phyloP scores from a whole-genome alignment of 768 basidiomycete genomes.

The Hebeloma cylindrosporum region DNA sequence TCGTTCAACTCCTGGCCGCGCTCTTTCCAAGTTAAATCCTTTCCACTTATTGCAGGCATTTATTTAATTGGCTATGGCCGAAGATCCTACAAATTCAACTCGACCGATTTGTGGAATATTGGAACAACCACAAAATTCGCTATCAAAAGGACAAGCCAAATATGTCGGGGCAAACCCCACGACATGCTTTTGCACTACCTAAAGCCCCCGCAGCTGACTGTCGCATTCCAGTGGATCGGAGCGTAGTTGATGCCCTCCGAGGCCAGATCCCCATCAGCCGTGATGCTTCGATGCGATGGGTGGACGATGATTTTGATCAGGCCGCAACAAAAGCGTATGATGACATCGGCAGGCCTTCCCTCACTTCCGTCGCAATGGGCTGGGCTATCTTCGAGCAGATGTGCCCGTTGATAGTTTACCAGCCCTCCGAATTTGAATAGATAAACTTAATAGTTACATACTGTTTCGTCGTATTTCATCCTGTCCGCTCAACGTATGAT shows the following conservation, averaged over 20 bases:
- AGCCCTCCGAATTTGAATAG: conserved; percentile 2
- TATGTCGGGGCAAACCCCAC: conserved; percentile 25
- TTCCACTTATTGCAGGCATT: conserved; percentile 6
- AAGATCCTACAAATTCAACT: conserved; percentile 25
- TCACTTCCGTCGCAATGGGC: conserved; percentile 6
- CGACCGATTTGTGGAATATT: conserved; percentile 25
- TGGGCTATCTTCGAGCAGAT: conserved; percentile 14
- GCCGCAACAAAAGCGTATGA: conserved; percentile 7
- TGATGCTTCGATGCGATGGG: conserved; percentile 21
- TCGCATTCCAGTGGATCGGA: conserved; percentile 15
- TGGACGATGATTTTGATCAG: conserved; percentile 13
- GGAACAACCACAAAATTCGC: conserved; percentile 27
- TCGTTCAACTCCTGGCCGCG: conserved; percentile 1
- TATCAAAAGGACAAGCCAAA: conserved; percentile 22
- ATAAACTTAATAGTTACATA: conserved; percentile 8
- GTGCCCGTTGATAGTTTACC: too few species aligned
- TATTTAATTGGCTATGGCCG: conserved; percentile 31
- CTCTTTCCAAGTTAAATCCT: background rate
- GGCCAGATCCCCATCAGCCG: conserved; percentile 14
- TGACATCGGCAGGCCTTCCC: conserved; percentile 7
- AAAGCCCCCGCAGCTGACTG: conserved; percentile 12
- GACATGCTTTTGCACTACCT: conserved; percentile 19
- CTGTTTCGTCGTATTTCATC: background rate
- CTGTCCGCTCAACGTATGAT: too few species aligned
- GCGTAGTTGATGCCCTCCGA: conserved; percentile 17